Base-by-base conservation (phyloP, 192 early-diverging fungal genomes). In the Rhizophagus clarus region DNA sequence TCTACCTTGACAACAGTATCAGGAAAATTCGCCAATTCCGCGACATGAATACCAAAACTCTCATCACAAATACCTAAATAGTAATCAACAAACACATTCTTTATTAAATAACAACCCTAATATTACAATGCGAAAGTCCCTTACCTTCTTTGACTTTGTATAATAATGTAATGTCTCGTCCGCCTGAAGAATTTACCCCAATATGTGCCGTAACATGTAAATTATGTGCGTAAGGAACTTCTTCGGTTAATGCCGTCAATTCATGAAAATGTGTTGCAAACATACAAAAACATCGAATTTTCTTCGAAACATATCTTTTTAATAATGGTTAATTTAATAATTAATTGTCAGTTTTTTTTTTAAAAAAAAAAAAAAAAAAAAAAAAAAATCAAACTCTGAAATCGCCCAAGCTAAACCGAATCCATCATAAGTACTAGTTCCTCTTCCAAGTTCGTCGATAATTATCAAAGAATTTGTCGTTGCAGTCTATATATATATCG, bases 181-280 rank as follows among this genome's bases (percentile, higher is more conserved):
- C 70, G 4, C 75, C 81, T 15, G 47, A 78, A 28, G 51, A 14
- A 17, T 82, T 81, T 37, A 26, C 72, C n/a, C 81, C 85, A 77
- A 87, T 72, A 78, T 90, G 87, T 0, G 95, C 97, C 69, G 91
- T 90, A 0, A 98, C 98, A 86, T 97, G 94, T n/a, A 93, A 83
- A 81, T 99, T 99, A 76, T 90, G 89, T 1, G 98, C 96, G 28
- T 85, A 86, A 0, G 91, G 85, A 14, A 95, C 89, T 8, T 88
- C 85, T 20, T 93, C 88, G 7, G 89, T 89, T 2, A 99, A 86
- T 17, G 89, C 91, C 0, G 98, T 99, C 14, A 99, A 87, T 81
- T 99, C 98, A 77, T 99, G 98, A 81, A 99, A 99, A 85, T 99
- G 98, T 1, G 98, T 99, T 22, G 98, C 97, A 87, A 98, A 97